These are phyloP conservation scores for Vicia faba DNA, from an alignment of 306 rosid genomes.

Conservation along the genomic window DNA sequence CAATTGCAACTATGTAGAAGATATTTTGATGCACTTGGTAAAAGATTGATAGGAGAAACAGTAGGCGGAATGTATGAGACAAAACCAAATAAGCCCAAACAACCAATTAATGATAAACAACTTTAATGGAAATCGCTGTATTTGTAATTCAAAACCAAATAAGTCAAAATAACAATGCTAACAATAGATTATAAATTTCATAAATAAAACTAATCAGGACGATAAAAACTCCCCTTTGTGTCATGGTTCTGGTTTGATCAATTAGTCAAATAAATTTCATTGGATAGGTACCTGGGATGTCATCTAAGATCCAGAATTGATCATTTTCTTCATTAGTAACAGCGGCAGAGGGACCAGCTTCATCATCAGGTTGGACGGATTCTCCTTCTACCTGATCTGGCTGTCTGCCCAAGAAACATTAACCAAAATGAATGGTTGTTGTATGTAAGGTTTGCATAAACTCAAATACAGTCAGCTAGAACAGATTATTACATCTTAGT, in stretches of 20 bases:
- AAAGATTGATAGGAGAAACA: conserved; percentile 4
- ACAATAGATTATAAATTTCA: neutral
- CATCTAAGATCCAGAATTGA: conserved; percentile 77
- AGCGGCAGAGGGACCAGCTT: conserved; percentile 44
- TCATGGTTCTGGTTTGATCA: conserved; percentile 9
- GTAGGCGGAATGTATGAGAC: neutral
- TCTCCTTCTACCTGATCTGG: conserved; percentile 67
- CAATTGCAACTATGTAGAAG: conserved; percentile 28
- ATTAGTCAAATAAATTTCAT: conserved; percentile 12
- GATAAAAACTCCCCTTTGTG: neutral
- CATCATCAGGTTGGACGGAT: conserved; percentile 54
- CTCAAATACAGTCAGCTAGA: conserved; percentile 31
- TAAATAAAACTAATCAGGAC: neutral
- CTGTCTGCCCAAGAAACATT: conserved; percentile 54
- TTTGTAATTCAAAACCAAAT: neutral
- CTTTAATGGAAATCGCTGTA: conserved; percentile 10
- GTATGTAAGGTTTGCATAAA: conserved; percentile 28
- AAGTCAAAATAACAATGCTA: neutral
- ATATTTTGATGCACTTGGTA: conserved; percentile 9
- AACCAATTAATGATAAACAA: neutral
- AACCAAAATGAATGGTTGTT: conserved; percentile 22
- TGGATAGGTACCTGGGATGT: conserved; percentile 69
- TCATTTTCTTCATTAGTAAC: conserved; percentile 68
- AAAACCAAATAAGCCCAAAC: neutral
- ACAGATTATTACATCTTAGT: neutral